Evolutionary conservation across 192 early-diverging fungal species (phyloP), one percentile per base, ranked within the genome.

Genomic region (Dissophora ornata): DNA sequence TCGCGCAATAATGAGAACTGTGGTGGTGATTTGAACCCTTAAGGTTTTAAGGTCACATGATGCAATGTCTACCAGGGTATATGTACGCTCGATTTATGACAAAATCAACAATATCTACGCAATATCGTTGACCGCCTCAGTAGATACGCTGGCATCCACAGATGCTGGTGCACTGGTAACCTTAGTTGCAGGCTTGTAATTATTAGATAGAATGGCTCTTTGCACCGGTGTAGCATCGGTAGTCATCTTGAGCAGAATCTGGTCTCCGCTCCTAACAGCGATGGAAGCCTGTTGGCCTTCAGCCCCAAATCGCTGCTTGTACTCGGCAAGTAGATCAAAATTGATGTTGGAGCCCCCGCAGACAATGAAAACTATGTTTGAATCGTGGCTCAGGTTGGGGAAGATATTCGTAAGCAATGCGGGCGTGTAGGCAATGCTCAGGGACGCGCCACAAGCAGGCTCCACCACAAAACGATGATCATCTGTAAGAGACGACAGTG

Each of bases 231-330:
- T 56, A 0, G 57, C 45, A 19, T 69, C 70, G 36, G 79, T 79
- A 10, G 70, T 82, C 62, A 85, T 73, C 53, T 83, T 83, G 34
- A 85, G 69, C 34, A 83, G 87, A 16, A 90, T 86, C 29, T 92
- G 89, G n/a, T 86, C 81, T 0, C 91, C 91, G 22, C 86, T 89
- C 62, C 88, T 87, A 33, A 90, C 91, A 62, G 90, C 85, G 26
- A 88, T 90, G 18, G 89, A 85, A 25, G 91, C 83, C 32, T 83
- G 84, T 5, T 85, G 74, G 3, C 69, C 69, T 11, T 71, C 59
- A 1, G 53, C 22, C 8, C 52, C 57, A 55, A 87, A 91, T 54
- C 82, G 79, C 54, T 85, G 81, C 30, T 86, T 84, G 64, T 80
- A 90, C 10, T 82, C 58, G 21, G 87, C 83, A 36, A 92, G 56